Conservation (phyloP, 495 filamentous ascomycete species). For the Beverwykella pulmonaria region DNA sequence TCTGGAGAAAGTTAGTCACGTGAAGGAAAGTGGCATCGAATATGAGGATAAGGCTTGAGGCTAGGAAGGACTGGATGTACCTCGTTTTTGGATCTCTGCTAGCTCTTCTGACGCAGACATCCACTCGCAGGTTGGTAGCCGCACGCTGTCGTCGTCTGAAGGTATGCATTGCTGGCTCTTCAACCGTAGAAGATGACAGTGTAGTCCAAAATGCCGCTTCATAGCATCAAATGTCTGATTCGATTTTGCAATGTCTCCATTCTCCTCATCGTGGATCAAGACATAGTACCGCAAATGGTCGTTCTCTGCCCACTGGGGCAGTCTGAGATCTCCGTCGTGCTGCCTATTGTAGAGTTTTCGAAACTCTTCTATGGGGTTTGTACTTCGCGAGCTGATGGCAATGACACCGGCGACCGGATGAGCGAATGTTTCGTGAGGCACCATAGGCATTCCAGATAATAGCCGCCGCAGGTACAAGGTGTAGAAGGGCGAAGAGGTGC, state of each 20-base stretch:
- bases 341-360: conserved; percentile 79
- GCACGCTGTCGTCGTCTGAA: conserved; percentile 88
- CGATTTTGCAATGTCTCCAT: conserved; percentile 85
- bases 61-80: too few relatives aligned
- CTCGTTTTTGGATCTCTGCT: conserved; percentile 64
- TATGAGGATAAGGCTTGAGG: too few relatives aligned
- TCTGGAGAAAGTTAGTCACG: conserved; percentile 34
- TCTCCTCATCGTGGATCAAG: conserved; percentile 94
- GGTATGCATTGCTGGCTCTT: conserved; percentile 82
- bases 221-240: conserved; percentile 92
- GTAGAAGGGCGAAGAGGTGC: conserved; percentile 68
- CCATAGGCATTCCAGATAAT: conserved; percentile 72
- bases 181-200: conserved; percentile 88
- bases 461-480: conserved; percentile 79
- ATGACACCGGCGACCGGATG: conserved; percentile 97
- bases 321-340: conserved; percentile 62
- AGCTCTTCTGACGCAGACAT: conserved; percentile 84
- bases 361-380: conserved; percentile 78
- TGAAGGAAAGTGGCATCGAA: too few relatives aligned
- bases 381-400: conserved; percentile 86
- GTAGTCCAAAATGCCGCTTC: conserved; percentile 94
- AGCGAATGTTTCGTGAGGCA: conserved; percentile 87
- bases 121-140: conserved; percentile 82
- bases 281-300: conserved; percentile 96
- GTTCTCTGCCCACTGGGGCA: conserved; percentile 81